phyloP scores from a whole-genome alignment of 257 asterid species.

The Ballota nigra region DNA sequence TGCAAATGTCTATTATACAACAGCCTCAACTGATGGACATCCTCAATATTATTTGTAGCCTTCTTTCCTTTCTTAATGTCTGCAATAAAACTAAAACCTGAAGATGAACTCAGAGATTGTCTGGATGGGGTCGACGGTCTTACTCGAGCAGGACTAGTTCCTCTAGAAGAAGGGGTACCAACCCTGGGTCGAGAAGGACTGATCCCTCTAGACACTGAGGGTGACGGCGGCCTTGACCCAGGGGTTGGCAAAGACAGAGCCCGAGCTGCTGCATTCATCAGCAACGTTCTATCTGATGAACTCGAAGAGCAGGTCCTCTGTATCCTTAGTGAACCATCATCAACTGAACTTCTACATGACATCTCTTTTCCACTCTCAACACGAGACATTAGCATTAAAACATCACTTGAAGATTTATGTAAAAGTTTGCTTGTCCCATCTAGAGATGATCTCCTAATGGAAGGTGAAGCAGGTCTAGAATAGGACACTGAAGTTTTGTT shows the following conservation, averaged over 20 bases:
- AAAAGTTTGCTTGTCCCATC: slow-evolving; percentile 51
- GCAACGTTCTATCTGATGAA: slow-evolving; percentile 35
- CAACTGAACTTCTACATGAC: slow-evolving; percentile 32
- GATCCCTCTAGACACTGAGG: slow-evolving; percentile 53
- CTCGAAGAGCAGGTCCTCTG: slow-evolving; percentile 41
- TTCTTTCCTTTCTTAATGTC: slow-evolving; percentile 77
- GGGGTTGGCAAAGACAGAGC: slow-evolving; percentile 39
- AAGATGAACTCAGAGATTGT: slow-evolving; percentile 60
- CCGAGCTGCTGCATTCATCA: slow-evolving; percentile 41
- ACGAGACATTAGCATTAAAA: slow-evolving; percentile 4
- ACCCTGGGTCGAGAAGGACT: slow-evolving; percentile 58
- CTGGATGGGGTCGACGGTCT: slow-evolving; percentile 80
- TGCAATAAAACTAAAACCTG: slow-evolving; percentile 75
- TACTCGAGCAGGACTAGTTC: slow-evolving; percentile 67
- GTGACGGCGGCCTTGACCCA: slow-evolving; percentile 64
- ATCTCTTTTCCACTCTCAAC: too few species aligned
- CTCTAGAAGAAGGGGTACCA: slow-evolving; percentile 51
- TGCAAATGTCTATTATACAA: slow-evolving; percentile 82
- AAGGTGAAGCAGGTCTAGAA: slow-evolving; percentile 36
- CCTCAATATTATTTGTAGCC: slow-evolving; percentile 65
- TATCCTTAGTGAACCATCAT: slow-evolving; percentile 41
- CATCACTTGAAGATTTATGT: slow-evolving; percentile 56
- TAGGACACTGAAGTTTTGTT: slow-evolving; percentile 33
- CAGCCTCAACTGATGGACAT: slow-evolving; percentile 76
- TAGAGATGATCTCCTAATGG: slow-evolving; percentile 60